Evolutionary conservation across 1,284 basidiomycete species (phyloP).

Genomic region (Ganoderma sinense): DNA sequence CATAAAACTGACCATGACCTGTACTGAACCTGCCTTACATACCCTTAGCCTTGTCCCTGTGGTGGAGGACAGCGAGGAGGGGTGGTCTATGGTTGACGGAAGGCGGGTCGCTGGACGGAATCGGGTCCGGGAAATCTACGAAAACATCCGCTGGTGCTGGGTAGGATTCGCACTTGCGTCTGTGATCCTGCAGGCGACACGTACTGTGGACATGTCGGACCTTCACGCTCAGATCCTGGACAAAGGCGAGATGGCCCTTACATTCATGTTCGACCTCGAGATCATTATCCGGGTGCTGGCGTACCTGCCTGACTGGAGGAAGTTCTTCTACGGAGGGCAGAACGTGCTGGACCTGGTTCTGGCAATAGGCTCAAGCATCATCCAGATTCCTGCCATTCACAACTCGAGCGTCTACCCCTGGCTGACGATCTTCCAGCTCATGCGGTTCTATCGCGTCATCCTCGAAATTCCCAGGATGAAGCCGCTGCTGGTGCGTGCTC

Average conservation of each 20-base stretch:
- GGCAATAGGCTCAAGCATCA: conserved; percentile 82
- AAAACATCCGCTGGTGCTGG: conserved; percentile 79
- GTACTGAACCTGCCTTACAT: neutral
- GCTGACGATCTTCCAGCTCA: conserved; percentile 91
- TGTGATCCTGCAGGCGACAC: conserved; percentile 82
- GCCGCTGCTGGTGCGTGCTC: conserved; percentile 69
- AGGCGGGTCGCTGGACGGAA: conserved; percentile 53
- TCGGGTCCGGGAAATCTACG: conserved; percentile 60
- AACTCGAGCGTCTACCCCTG: conserved; percentile 80
- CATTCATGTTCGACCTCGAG: conserved; percentile 89
- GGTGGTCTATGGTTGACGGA: conserved; percentile 60
- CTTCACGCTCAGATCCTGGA: conserved; percentile 59
- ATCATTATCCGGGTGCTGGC: conserved; percentile 82
- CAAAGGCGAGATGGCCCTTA: conserved; percentile 82
- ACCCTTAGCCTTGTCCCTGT: conserved; percentile 51
- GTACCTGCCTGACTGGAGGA: conserved; percentile 84
- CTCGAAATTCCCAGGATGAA: conserved; percentile 89
- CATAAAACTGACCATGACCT: neutral
- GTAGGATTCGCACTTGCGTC: conserved; percentile 78
- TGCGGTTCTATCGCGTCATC: conserved; percentile 94
- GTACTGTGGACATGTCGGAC: conserved; percentile 62
- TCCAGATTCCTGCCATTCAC: conserved; percentile 86
- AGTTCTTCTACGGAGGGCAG: conserved; percentile 73
- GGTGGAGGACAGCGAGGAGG: conserved; percentile 63
- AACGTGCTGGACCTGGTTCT: conserved; percentile 88